Conservation (phyloP, 2,329 filamentous ascomycete genomes). For the Penicillium sp. region DNA sequence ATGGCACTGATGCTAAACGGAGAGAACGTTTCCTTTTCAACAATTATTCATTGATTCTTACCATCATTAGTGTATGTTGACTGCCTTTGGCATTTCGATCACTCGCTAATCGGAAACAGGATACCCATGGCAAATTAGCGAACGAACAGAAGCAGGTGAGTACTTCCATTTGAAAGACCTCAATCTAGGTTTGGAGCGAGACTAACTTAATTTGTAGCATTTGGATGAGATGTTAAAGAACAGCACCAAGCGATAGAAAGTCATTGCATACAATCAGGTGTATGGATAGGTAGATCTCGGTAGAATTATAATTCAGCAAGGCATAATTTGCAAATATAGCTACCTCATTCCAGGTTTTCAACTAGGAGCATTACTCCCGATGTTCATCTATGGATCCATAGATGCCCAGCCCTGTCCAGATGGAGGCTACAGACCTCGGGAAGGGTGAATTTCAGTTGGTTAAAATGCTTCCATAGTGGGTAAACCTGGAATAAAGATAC, state of each 20-base stretch:
- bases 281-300: conserved; percentile 6
- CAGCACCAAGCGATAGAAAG: conserved; percentile 31
- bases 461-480: too few species aligned
- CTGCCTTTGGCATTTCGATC: background rate
- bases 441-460: too few species aligned
- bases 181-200: background rate
- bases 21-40: conserved; percentile 88
- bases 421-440: too few species aligned
- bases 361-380: too few species aligned
- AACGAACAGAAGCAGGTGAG: conserved; percentile 67
- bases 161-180: background rate
- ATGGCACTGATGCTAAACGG: conserved; percentile 74
- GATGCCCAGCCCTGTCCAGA: too few species aligned
- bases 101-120: conserved; percentile 29
- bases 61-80: conserved; percentile 71
- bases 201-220: conserved; percentile 29
- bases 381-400: too few species aligned
- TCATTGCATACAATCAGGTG: conserved; percentile 13
- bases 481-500: too few species aligned
- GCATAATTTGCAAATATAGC: background rate
- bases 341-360: too few species aligned
- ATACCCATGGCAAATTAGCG: conserved; percentile 50
- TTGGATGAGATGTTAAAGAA: conserved; percentile 44
- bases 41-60: conserved; percentile 92
- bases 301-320: background rate